Conservation (phyloP, 805 yeast species). For the Starmerella asiatica region DNA sequence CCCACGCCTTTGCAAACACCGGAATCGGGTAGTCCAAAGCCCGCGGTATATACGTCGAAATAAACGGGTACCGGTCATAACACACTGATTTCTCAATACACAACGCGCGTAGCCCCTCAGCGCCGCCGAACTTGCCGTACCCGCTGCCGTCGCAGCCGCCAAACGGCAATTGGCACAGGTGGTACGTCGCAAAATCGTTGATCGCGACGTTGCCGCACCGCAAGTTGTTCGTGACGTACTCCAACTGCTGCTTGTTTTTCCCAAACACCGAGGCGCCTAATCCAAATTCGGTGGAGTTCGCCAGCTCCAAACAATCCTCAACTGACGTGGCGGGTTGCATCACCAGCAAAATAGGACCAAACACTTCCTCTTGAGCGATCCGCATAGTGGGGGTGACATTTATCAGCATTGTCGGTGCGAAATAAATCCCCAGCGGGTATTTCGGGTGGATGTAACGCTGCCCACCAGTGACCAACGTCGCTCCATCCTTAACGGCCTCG, state of each 20-base stretch:
- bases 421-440: conserved; percentile 91
- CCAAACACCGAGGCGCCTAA: conserved; percentile 90
- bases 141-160: conserved; percentile 93
- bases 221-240: conserved; percentile 48
- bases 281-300: conserved; percentile 79
- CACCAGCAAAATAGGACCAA: conserved; percentile 80
- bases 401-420: conserved; percentile 73
- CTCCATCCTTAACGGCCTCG: conserved; percentile 73
- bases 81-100: conserved; percentile 81
- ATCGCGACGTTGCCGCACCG: conserved; percentile 88
- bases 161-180: conserved; percentile 91
- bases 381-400: conserved; percentile 68
- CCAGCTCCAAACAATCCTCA: conserved; percentile 57
- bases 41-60: conserved; percentile 69
- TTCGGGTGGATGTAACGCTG: conserved; percentile 69
- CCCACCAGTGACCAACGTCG: conserved; percentile 70
- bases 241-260: conserved; percentile 40
- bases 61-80: conserved; percentile 63
- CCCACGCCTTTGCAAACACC: conserved; percentile 75
- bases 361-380: conserved; percentile 80
- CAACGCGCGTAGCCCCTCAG: conserved; percentile 84
- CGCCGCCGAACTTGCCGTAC: conserved; percentile 96
- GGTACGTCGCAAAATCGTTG: conserved; percentile 93
- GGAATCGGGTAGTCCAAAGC: conserved; percentile 86
- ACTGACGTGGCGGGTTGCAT: conserved; percentile 50